Base-by-base conservation (phyloP, 345 rosid species). In the Linum trigynum region DNA sequence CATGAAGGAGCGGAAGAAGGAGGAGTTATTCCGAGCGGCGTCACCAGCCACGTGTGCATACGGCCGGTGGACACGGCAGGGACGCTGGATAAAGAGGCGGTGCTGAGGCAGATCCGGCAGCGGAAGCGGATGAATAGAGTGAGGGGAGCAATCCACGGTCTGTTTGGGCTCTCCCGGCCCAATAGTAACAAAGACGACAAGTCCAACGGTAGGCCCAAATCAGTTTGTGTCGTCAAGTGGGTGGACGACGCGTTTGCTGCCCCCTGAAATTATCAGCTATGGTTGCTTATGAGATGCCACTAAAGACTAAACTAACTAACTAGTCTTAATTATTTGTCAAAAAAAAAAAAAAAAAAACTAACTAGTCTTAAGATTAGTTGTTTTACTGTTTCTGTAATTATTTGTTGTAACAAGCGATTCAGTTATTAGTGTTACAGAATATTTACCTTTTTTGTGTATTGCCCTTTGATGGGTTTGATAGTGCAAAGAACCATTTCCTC, bases 201-300 rank as follows among this genome's bases (percentile, higher is more conserved):
- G 15, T 59, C 35, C 38, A 37, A 57, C 38, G 36, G 61, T 3
- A 17, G 11, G 32, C 32, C 32, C 32, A 23, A 23, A 37, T 37
- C 61, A 32, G 42, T 16, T 37, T 36, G 35, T 23, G 32, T 23
- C 36, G 55, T 68, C 35, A 64, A 62, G 48, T 84, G 88, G 88
- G 69, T 75, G 57, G 88, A 81, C 41, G 84, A 79, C 63, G 81
- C 85, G 57, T 84, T 79, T 65, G 79, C 88, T 39, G 82, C 84
- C 0, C 88, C 76, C 39, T 83, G 57, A 69, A 39, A 16, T 23
- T 23, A 0, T 23, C 32, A 23, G 32, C 32, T 23, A 23, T 23
- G 32, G 32, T 23, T 23, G 32, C 32, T 23, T 23, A 23, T 0
- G 32, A 23, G 0, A 23, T 23, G 32, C 32, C 32, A 23, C 32